phyloP scores from a whole-genome alignment of 2,329 filamentous ascomycete species.

The Botrytis sinoallii region DNA sequence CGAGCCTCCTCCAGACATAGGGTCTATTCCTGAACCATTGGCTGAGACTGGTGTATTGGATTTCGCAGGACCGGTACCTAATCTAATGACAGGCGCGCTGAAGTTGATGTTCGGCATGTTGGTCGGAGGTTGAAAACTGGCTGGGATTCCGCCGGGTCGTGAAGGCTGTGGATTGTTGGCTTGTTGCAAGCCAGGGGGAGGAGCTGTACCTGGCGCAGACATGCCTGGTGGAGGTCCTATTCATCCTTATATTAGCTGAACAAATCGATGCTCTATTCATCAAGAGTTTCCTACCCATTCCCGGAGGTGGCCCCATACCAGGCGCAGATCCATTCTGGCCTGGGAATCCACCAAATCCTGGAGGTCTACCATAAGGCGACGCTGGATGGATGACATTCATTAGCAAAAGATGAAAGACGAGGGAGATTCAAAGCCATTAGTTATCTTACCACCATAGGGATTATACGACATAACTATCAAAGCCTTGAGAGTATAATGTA shows the following conservation, averaged over 20 bases:
- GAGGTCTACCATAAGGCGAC: conserved; percentile 65
- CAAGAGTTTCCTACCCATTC: conserved; percentile 63
- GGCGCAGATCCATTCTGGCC: conserved; percentile 54
- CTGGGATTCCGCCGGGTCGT: conserved; percentile 75
- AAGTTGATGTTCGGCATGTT: conserved; percentile 99
- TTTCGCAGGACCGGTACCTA: conserved; percentile 76
- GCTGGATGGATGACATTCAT: conserved; percentile 24
- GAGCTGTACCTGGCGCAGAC: conserved; percentile 76
- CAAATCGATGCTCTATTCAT: conserved; percentile 13
- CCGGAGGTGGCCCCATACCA: conserved; percentile 74
- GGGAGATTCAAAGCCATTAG: neutral
- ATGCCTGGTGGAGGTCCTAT: conserved; percentile 75
- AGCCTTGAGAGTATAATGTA: neutral
- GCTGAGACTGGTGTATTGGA: conserved; percentile 43
- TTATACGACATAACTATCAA: conserved; percentile 37
- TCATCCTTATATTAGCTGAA: conserved; percentile 26
- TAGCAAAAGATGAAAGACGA: neutral
- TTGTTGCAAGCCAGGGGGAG: conserved; percentile 75
- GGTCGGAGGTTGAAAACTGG: conserved; percentile 81
- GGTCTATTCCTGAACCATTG: conserved; percentile 43
- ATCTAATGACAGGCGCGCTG: conserved; percentile 90
- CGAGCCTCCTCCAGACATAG: conserved; percentile 38
- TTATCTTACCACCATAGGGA: conserved; percentile 36
- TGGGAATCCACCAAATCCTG: conserved; percentile 69
- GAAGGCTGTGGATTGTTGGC: conserved; percentile 70